Evolutionary conservation across 345 rosid genomes (phyloP).

Genomic region (Psidium guajava): DNA sequence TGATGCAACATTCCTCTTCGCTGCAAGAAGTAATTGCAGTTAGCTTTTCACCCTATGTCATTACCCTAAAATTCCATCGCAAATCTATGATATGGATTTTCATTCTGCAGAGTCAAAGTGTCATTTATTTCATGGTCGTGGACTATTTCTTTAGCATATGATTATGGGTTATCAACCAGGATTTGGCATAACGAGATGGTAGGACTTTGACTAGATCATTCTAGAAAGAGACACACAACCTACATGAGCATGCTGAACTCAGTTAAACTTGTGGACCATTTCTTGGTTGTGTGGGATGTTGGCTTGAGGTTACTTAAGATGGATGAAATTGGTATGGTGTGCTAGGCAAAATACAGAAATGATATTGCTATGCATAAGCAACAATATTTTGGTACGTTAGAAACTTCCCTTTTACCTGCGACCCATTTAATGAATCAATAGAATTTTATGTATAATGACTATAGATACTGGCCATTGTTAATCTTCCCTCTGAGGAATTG

Average conservation of each 20-base stretch:
- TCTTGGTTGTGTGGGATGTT: not conserved
- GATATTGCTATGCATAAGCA: not conserved
- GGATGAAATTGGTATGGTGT: not conserved
- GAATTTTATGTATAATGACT: not conserved
- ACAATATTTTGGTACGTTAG: not conserved
- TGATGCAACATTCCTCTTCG: not conserved
- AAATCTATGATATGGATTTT: not conserved
- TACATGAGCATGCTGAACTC: not conserved
- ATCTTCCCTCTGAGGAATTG: slow-evolving; percentile 3
- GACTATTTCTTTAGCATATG: not conserved
- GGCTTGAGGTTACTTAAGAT: not conserved
- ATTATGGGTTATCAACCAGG: not conserved
- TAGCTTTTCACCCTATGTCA: not conserved
- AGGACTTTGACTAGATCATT: not conserved
- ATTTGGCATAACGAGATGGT: not conserved
- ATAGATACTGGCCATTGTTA: not conserved
- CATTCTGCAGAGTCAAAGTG: too few relatives aligned
- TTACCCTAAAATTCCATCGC: not conserved
- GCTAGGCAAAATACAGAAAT: not conserved
- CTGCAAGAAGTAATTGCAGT: not conserved
- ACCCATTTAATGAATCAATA: not conserved
- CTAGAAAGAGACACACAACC: not conserved
- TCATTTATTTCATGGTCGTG: not conserved
- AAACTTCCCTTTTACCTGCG: not conserved
- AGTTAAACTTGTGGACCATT: not conserved